Base-by-base conservation (phyloP, 257 asterid species). In the Rehmannia glutinosa region DNA sequence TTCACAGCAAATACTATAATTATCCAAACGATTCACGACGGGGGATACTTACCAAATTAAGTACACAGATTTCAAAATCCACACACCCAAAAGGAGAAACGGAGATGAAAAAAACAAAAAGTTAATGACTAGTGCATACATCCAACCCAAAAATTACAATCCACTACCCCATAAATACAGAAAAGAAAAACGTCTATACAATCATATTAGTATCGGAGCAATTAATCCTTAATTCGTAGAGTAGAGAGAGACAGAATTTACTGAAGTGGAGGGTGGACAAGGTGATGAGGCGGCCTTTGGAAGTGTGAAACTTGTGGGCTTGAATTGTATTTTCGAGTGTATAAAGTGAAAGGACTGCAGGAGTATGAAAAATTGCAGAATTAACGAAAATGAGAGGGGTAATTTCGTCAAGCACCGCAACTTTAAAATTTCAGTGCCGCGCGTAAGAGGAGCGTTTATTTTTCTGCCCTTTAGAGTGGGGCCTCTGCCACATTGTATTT, bases 401-500 rank as follows among this genome's bases (percentile, higher is more conserved):
- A 77, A 7, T 25, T 28, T 41, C 1, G 95, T 60, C 80, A 62
- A 30, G 17, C 53, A n/a, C 6, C 32, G 68, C 60, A 21, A 41
- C 73, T 84, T 89, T 64, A 69, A 82, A 88, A 66, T 76, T 70
- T 79, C 53, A 68, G 79, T 73, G 89, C 85, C 83, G 89, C 93
- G 89, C 74, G n/a, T n/a, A 65, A 53, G 74, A 45, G 86, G 80
- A 80, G 86, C 85, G 87, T 76, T 41, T n/a, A n/a, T n/a, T n/a
- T n/a, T n/a, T n/a, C n/a, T n/a, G n/a, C n/a, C n/a, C n/a, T n/a
- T n/a, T n/a, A n/a, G n/a, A n/a, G n/a, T n/a, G n/a, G n/a, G n/a
- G n/a, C n/a, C n/a, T n/a, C n/a, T n/a, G n/a, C n/a, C n/a, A n/a
- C n/a, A n/a, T n/a, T n/a, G n/a, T n/a, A n/a, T n/a, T n/a, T n/a